Percentiles rank a stretch among this genome's conserved stretches.
phyloP scores from a whole-genome alignment of 2,329 filamentous ascomycete genomes.

The Talaromyces sp. region DNA sequence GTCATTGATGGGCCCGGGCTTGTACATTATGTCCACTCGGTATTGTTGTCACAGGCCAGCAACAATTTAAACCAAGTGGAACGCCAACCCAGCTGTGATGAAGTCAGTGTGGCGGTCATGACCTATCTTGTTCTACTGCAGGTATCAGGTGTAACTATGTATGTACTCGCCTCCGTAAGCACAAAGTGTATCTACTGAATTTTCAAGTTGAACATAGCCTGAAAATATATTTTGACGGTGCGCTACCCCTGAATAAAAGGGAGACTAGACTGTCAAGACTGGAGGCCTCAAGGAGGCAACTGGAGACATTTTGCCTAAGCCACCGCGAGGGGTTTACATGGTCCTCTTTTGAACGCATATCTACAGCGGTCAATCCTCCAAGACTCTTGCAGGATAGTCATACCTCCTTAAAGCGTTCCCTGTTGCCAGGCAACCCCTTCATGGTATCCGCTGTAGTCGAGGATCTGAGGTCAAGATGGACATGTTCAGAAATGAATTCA shows the following conservation, averaged over 20 bases:
- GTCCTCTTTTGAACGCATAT: background rate
- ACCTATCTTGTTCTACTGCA: constrained; percentile 60
- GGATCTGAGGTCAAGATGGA: constrained; percentile 51
- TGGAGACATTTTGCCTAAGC: constrained; percentile 48
- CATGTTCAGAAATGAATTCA: constrained; percentile 21
- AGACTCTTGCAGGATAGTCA: constrained; percentile 26
- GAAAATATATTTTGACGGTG: constrained; percentile 81
- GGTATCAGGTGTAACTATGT: constrained; percentile 58
- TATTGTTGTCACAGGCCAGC: constrained; percentile 45
- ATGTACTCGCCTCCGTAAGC: constrained; percentile 26
- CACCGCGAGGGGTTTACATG: constrained; percentile 25
- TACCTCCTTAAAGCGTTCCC: constrained; percentile 24
- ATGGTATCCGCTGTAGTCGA: constrained; percentile 75
- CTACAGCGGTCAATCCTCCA: constrained; percentile 15
- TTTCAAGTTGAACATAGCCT: constrained; percentile 42
- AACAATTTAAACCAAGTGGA: constrained; percentile 45
- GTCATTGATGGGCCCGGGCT: constrained; percentile 75
- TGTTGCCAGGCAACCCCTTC: constrained; percentile 58
- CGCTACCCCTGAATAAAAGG: constrained; percentile 64
- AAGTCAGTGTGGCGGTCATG: constrained; percentile 56
- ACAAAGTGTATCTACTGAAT: background rate
- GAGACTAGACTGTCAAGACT: constrained; percentile 58
- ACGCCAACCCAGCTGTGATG: constrained; percentile 55
- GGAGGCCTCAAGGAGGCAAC: constrained; percentile 51
- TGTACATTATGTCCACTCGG: constrained; percentile 65